Conservation (phyloP, 169 alveolate species). For the Fabrea salina region DNA sequence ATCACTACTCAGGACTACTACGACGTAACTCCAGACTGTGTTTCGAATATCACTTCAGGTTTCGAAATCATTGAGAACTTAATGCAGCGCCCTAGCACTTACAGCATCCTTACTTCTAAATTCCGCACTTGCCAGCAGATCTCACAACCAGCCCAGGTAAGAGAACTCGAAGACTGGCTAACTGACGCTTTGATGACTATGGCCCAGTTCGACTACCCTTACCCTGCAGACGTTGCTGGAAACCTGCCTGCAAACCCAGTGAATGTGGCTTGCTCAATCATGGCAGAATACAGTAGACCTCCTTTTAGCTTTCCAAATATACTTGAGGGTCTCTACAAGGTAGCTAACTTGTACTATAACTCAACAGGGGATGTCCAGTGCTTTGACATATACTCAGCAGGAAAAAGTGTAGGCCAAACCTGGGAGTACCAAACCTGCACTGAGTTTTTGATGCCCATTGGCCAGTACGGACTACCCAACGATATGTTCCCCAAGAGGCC, state of each 20-base stretch:
- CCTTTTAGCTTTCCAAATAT: background rate
- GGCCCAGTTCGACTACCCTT: slow-evolving; percentile 73
- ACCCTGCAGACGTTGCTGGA: slow-evolving; percentile 46
- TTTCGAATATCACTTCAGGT: background rate
- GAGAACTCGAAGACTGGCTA: background rate
- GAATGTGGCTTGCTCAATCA: slow-evolving; percentile 42
- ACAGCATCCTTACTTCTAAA: background rate
- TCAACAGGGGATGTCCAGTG: background rate
- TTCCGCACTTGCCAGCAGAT: background rate
- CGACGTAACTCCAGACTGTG: background rate
- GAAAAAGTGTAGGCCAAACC: background rate
- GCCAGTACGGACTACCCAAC: background rate
- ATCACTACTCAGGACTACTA: background rate
- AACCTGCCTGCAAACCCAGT: slow-evolving; percentile 67
- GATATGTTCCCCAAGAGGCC: slow-evolving; percentile 18
- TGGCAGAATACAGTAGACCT: background rate
- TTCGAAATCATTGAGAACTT: slow-evolving; percentile 10
- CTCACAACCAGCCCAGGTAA: background rate
- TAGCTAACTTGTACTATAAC: background rate
- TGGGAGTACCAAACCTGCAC: slow-evolving; percentile 23
- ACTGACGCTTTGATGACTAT: slow-evolving; percentile 43
- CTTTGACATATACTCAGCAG: background rate
- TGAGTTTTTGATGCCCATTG: slow-evolving; percentile 5
- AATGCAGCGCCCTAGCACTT: background rate
- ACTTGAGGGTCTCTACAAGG: background rate